phyloP scores from a whole-genome alignment of 2,329 filamentous ascomycete genomes.

The Fusarium succisae region DNA sequence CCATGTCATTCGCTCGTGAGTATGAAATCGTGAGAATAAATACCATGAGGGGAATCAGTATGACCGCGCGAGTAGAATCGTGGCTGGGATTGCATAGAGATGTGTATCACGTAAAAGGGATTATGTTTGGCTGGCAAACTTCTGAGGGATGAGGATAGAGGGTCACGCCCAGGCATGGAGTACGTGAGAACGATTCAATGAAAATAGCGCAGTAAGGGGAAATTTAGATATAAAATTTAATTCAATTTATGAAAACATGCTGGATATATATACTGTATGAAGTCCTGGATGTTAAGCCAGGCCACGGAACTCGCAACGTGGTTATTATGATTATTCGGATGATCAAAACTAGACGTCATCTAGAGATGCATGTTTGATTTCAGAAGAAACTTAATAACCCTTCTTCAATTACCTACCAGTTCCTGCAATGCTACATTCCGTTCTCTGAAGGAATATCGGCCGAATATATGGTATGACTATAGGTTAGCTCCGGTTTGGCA shows the following conservation, averaged over 20 bases:
- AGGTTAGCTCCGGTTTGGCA: background rate
- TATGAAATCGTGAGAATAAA: background rate
- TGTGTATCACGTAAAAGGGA: background rate
- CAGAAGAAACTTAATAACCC: background rate
- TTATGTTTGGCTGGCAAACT: background rate
- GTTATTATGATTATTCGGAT: background rate
- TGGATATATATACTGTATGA: background rate
- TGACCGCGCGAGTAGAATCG: background rate
- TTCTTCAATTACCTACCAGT: background rate
- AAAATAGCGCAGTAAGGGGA: background rate
- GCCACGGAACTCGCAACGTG: background rate
- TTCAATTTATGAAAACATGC: too few species aligned
- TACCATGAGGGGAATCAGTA: background rate
- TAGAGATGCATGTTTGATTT: too few species aligned
- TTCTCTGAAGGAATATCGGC: background rate
- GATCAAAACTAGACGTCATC: background rate
- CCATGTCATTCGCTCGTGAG: slow-evolving; percentile 52
- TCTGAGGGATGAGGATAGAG: background rate
- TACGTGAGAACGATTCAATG: slow-evolving; percentile 2
- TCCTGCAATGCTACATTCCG: background rate
- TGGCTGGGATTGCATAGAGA: background rate
- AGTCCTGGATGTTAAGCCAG: background rate
- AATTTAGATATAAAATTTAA: background rate
- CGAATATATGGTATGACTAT: background rate
- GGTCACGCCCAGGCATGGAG: background rate